Base-by-base conservation (phyloP, 257 asterid species). In the Lavandula angustifolia region DNA sequence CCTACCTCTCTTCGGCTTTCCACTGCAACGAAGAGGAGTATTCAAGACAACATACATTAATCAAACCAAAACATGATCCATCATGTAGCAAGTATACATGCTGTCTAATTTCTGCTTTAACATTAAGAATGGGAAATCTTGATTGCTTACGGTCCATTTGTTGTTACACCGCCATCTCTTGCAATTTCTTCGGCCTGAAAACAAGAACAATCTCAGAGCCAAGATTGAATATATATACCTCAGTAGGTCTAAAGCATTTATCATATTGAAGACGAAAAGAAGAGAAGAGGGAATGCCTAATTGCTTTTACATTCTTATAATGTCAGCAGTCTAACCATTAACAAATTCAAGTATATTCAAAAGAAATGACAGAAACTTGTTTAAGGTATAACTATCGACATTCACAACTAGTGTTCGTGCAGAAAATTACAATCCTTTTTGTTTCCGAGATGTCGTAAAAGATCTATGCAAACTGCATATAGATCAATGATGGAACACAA, bases 141-240 rank as follows among this genome's bases (percentile, higher is more conserved):
- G 32, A 75, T 41, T 16, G 79, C 99, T 84, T 75, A 94, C 99
- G 79, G 96, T 73, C 95, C 98, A 62, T 74, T 79, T 64, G 92
- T 76, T 40, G 89, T 67, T 64, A 86, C 60, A 10, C 95, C 96
- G 38, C 81, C 97, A 71, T 94, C 96, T 68, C 96, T 82, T 46
- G 89, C 95, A 64, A 86, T 78, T 82, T 94, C 99, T 81, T 90
- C 99, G 10, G 89, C 92, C 99, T 90, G 87, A 66, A 57, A 74
- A 34, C 42, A 62, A 34, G 61, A 60, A 18, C 34, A 43, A 58
- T 42, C 27, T 22, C 47, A 34, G 18, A 22, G 8, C 67, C 22
- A 72, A 46, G 67, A 62, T 43, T 59, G 33, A 64, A 27, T 27
- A 27, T 14, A 44, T 8, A 44, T 63, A 68, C 50, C 68, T 54